Conservation (phyloP, 2,329 filamentous ascomycete genomes). For the Ophiocordyceps sinensis region DNA sequence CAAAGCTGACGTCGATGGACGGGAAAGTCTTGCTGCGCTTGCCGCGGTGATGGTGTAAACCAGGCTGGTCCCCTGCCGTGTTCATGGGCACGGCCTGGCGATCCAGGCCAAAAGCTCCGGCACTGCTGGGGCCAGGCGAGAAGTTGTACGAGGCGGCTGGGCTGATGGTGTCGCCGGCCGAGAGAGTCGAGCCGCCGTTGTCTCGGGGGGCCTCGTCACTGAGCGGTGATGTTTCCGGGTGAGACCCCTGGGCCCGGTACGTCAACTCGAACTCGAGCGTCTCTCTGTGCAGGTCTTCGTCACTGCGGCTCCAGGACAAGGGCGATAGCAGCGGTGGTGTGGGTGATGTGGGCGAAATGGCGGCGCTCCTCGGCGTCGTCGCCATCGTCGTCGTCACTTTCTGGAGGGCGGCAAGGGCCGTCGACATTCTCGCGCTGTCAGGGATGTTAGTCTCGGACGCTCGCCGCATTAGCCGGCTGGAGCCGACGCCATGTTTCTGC, state of each 20-base stretch:
- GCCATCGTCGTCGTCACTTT: conserved; percentile 32
- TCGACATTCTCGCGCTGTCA: conserved; percentile 45
- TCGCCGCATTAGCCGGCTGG: conserved; percentile 35
- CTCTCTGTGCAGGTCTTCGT: conserved; percentile 48
- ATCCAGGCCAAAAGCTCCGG: conserved; percentile 40
- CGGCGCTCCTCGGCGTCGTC: conserved; percentile 31
- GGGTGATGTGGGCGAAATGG: conserved; percentile 61
- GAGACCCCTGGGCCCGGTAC: conserved; percentile 19
- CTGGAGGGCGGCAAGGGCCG: conserved; percentile 19
- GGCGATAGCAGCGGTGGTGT: conserved; percentile 46
- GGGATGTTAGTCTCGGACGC: conserved; percentile 58
- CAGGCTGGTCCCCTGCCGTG: conserved; percentile 20
- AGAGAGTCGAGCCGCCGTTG: conserved; percentile 44
- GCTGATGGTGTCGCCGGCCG: conserved; percentile 50
- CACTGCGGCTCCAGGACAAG: conserved; percentile 53
- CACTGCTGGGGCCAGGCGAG: conserved; percentile 57
- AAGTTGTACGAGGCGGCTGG: conserved; percentile 63
- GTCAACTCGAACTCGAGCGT: conserved; percentile 17
- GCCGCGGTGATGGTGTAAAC: conserved; percentile 55
- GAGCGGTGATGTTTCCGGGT: conserved; percentile 18
- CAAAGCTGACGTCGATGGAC: conserved; percentile 48
- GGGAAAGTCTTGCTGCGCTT: conserved; percentile 74
- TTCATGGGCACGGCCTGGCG: conserved; percentile 18
- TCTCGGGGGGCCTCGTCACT: conserved; percentile 13
- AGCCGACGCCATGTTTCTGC: conserved; percentile 56